Conservation (phyloP, 1,284 basidiomycete genomes). For the Fistulina hepatica region DNA sequence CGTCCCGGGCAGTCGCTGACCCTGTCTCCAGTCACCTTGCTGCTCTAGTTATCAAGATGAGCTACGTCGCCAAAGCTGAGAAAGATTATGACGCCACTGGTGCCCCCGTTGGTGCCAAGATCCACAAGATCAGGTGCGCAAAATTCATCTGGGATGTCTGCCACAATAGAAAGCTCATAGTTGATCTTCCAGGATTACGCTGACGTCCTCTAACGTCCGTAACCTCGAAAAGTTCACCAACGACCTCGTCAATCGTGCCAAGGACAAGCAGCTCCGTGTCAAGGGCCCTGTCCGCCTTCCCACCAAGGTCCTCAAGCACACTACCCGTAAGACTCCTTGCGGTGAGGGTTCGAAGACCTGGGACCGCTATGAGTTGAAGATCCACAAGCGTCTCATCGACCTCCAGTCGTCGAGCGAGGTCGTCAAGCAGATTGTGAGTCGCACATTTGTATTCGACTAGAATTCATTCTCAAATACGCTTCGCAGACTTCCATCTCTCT, state of each 20-base stretch:
- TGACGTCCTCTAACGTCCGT: slow-evolving; percentile 96
- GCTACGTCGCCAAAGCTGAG: slow-evolving; percentile 99
- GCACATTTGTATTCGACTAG: background rate
- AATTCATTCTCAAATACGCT: slow-evolving; percentile 7
- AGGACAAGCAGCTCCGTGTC: slow-evolving; percentile 99
- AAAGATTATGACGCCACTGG: slow-evolving; percentile 95
- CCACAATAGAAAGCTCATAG: too few species aligned
- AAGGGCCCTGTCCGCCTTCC: slow-evolving; percentile 99
- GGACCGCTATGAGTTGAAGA: slow-evolving; percentile 99
- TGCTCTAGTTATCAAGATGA: slow-evolving; percentile 85
- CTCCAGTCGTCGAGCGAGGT: slow-evolving; percentile 97
- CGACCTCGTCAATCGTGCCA: slow-evolving; percentile 97
- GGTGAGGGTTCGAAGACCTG: slow-evolving; percentile 99
- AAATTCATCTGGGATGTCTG: too few species aligned
- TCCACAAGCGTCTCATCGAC: slow-evolving; percentile 99
- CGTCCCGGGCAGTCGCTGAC: too few species aligned
- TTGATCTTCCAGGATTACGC: too few species aligned
- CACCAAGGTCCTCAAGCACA: slow-evolving; percentile 97
- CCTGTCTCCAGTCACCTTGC: too few species aligned
- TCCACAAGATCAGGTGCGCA: slow-evolving; percentile 99
- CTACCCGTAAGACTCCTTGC: slow-evolving; percentile 98
- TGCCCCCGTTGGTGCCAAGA: slow-evolving; percentile 79
- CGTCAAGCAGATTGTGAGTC: slow-evolving; percentile 96
- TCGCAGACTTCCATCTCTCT: slow-evolving; percentile 91
- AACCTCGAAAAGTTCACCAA: slow-evolving; percentile 98